These are phyloP conservation scores for Thermochaetoides thermophila DNA, from an alignment of 495 filamentous ascomycete species.

Conservation along the genomic window DNA sequence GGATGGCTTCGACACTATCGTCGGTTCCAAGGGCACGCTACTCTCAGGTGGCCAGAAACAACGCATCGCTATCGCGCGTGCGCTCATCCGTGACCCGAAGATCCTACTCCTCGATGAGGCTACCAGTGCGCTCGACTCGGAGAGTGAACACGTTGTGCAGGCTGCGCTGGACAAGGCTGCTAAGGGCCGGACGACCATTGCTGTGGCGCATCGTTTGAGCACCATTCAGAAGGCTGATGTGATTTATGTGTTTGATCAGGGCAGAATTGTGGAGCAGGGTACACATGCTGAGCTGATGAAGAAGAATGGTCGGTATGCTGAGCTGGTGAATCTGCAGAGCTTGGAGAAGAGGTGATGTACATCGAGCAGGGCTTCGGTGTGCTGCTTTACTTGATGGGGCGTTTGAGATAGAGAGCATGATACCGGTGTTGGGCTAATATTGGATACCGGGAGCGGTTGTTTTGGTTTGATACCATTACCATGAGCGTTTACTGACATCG, in stretches of 20 bases:
- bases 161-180: conserved; percentile 54
- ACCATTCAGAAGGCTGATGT: conserved; percentile 47
- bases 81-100: conserved; percentile 57
- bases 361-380: not conserved
- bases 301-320: conserved; percentile 37
- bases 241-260: conserved; percentile 43
- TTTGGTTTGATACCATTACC: too few relatives aligned
- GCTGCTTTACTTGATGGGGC: not conserved
- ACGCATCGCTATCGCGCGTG: conserved; percentile 64
- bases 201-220: conserved; percentile 52
- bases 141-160: conserved; percentile 63
- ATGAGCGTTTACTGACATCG: too few relatives aligned
- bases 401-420: too few relatives aligned
- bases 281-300: conserved; percentile 38
- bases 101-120: conserved; percentile 72
- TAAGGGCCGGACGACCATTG: conserved; percentile 53
- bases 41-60: conserved; percentile 75
- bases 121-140: conserved; percentile 60
- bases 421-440: too few relatives aligned
- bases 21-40: conserved; percentile 49
- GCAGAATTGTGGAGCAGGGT: conserved; percentile 41
- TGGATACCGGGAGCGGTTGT: too few relatives aligned
- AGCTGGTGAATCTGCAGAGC: conserved; percentile 54
- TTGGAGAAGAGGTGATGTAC: conserved; percentile 38
- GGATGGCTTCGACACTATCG: conserved; percentile 45